phyloP scores from a whole-genome alignment of 495 filamentous ascomycete species.

The Annulohypoxylon stygium region DNA sequence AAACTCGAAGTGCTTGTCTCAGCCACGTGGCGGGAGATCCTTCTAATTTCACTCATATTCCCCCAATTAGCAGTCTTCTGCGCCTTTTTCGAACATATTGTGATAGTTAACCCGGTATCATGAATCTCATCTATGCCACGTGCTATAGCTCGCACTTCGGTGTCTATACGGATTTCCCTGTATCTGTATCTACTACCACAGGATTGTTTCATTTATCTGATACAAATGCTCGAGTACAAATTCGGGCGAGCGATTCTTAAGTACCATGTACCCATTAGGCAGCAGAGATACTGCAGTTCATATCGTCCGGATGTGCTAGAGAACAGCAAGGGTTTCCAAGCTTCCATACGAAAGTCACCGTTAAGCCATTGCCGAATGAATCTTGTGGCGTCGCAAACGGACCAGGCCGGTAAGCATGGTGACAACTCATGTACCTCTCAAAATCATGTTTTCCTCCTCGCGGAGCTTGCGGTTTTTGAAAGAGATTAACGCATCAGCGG shows the following conservation, averaged over 20 bases:
- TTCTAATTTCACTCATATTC: not conserved
- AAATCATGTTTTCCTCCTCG: not conserved
- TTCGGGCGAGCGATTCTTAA: too few relatives aligned
- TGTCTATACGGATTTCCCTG: too few relatives aligned
- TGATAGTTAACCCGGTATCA: too few relatives aligned
- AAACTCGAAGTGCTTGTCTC: not conserved
- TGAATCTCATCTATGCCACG: too few relatives aligned
- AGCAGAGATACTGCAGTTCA: not conserved
- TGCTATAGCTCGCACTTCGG: too few relatives aligned
- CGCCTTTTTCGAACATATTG: too few relatives aligned
- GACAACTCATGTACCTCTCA: not conserved
- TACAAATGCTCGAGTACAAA: too few relatives aligned
- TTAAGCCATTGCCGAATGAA: not conserved
- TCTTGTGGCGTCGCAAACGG: not conserved
- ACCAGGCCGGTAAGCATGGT: not conserved
- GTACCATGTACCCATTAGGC: too few relatives aligned
- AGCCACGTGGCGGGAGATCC: not conserved
- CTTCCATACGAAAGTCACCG: not conserved
- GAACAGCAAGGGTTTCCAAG: not conserved
- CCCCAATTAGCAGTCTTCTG: not conserved
- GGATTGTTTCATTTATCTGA: too few relatives aligned
- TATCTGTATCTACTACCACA: too few relatives aligned
- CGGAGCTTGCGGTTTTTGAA: not conserved
- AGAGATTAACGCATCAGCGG: not conserved
- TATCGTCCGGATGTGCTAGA: not conserved